These are phyloP conservation scores for Diaporthe humulicola DNA, from an alignment of 2,329 filamentous ascomycete genomes.

Conservation along the genomic window DNA sequence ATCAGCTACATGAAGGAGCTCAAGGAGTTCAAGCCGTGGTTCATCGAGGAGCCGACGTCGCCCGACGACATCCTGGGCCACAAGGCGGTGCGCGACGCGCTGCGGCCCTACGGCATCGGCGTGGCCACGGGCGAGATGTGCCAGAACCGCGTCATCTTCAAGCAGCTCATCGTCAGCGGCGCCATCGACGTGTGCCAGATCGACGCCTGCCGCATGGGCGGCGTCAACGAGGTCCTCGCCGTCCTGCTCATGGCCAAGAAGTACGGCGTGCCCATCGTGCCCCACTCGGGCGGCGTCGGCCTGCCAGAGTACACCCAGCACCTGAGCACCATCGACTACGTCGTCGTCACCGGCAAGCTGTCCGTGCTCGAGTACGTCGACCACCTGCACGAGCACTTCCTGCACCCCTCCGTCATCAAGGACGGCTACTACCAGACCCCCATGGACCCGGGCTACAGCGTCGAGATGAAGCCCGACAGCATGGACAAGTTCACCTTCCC, in stretches of 20 bases:
- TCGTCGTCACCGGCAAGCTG: slow-evolving; percentile 84
- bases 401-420: slow-evolving; percentile 83
- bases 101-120: slow-evolving; percentile 80
- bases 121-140: slow-evolving; percentile 96
- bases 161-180: slow-evolving; percentile 84
- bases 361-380: slow-evolving; percentile 93
- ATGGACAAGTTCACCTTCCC: slow-evolving; percentile 86
- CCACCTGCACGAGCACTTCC: slow-evolving; percentile 93
- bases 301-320: slow-evolving; percentile 96
- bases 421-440: slow-evolving; percentile 92
- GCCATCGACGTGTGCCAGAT: slow-evolving; percentile 92
- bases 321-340: slow-evolving; percentile 92
- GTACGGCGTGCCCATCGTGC: slow-evolving; percentile 84
- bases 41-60: slow-evolving; percentile 94
- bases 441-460: slow-evolving; percentile 85
- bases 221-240: slow-evolving; percentile 93
- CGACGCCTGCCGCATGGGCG: slow-evolving; percentile 89
- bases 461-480: slow-evolving; percentile 92
- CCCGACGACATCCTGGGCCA: slow-evolving; percentile 93
- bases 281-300: slow-evolving; percentile 90
- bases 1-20: slow-evolving; percentile 89
- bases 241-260: slow-evolving; percentile 88
- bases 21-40: slow-evolving; percentile 88
- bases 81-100: slow-evolving; percentile 84
- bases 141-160: slow-evolving; percentile 94